A percentile compares a stretch with the other conserved stretches of the same genome.
Evolutionary conservation across 2,329 filamentous ascomycete species (phyloP).

Genomic region (Apiospora koreana): DNA sequence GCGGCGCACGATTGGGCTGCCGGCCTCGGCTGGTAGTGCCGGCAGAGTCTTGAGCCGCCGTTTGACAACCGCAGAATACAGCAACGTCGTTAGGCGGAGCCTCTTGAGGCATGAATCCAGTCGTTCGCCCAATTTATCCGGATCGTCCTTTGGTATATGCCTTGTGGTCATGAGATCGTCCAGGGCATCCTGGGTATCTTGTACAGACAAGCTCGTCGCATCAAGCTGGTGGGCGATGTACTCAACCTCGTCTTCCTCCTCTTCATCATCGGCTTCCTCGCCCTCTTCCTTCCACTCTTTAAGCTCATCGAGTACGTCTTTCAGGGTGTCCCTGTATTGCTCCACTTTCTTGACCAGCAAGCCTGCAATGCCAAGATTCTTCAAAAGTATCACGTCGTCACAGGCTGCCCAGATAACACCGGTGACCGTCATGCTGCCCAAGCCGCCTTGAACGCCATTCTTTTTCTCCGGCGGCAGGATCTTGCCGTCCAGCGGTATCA

Average conservation of each 20-base stretch:
- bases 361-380: constrained; percentile 67
- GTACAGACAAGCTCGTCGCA: constrained; percentile 41
- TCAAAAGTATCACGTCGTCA: constrained; percentile 68
- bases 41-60: constrained; percentile 65
- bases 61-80: constrained; percentile 72
- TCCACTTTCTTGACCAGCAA: constrained; percentile 72
- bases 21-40: constrained; percentile 36
- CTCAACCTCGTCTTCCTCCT: constrained; percentile 45
- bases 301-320: constrained; percentile 82
- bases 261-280: constrained; percentile 46
- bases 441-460: constrained; percentile 42
- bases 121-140: constrained; percentile 63
- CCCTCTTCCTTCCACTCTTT: constrained; percentile 75
- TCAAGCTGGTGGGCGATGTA: constrained; percentile 34
- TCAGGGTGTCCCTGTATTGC: constrained; percentile 72
- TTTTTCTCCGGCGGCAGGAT: constrained; percentile 49
- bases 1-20: constrained; percentile 37
- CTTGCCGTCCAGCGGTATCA: constrained; percentile 62
- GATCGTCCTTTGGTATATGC: constrained; percentile 65
- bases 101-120: constrained; percentile 65
- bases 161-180: constrained; percentile 69
- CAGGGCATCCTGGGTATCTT: constrained; percentile 61
- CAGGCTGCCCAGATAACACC: constrained; percentile 84
- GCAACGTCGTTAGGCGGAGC: constrained; percentile 65
- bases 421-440: constrained; percentile 63